These are phyloP conservation scores for Starmerella vitae DNA, from an alignment of 805 yeast genomes.

Conservation along the genomic window DNA sequence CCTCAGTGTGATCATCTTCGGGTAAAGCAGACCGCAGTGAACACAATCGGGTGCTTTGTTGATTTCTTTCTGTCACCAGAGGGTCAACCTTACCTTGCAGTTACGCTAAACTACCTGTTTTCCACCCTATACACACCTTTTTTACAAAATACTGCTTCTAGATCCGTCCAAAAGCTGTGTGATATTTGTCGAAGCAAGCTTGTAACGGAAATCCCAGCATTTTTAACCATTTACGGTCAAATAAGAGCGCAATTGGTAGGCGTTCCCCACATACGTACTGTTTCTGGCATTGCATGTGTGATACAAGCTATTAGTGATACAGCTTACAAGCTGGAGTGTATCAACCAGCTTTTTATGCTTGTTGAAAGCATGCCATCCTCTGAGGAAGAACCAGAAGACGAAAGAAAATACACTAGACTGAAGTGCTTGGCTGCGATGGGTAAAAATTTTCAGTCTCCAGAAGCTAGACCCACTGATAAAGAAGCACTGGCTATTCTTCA, in stretches of 20 bases:
- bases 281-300: conserved; percentile 25
- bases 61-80: conserved; percentile 40
- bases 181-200: conserved; percentile 23
- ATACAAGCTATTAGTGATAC: conserved; percentile 21
- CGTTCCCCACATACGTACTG: conserved; percentile 26
- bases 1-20: conserved; percentile 19
- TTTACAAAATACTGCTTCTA: conserved; percentile 34
- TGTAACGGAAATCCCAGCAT: conserved; percentile 20
- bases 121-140: conserved; percentile 25
- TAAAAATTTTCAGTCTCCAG: conserved; percentile 50
- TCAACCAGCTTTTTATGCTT: conserved; percentile 8
- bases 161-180: conserved; percentile 41
- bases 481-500: not conserved
- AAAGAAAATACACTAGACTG: conserved; percentile 39
- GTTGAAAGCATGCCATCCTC: conserved; percentile 7
- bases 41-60: conserved; percentile 45
- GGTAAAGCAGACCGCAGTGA: conserved; percentile 39
- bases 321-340: conserved; percentile 25
- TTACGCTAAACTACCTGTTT: conserved; percentile 46
- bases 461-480: conserved; percentile 9
- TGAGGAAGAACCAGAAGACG: conserved; percentile 20
- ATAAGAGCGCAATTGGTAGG: conserved; percentile 15
- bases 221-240: conserved; percentile 22
- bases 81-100: conserved; percentile 36
- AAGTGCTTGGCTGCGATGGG: conserved; percentile 58